Base-by-base conservation (phyloP, 208 protist species). In the Trypanosoma platydactyli region DNA sequence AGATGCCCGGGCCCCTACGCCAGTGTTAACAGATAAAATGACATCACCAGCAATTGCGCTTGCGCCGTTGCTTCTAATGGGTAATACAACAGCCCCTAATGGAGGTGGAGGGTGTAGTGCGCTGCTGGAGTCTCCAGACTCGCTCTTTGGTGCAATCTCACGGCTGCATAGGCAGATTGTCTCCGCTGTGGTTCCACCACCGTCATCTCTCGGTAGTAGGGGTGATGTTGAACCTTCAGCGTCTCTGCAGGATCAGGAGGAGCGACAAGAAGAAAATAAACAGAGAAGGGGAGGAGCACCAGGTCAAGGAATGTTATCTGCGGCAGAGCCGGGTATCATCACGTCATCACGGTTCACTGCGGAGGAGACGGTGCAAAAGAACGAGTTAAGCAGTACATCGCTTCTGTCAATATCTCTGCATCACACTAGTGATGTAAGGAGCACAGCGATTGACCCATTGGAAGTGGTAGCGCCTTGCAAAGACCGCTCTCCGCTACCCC, bases 91-190 rank as follows among this genome's bases (percentile, higher is more conserved):
- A 46, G 38, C 6, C 9, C 24, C 33, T 35, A 40, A 35, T 13
- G 53, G 46, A n/a, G 38, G 18, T 49, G 30, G 49, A 22, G 55
- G 54, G 22, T 58, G 44, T n/a, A n/a, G 16, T 15, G 33, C 69
- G 50, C 38, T 73, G 1, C 46, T 66, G 16, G 59, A 64, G 18
- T 42, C 69, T 5, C 50, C 69, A n/a, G 68, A 71, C 25, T 60
- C 64, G 15, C 45, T 88, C 6, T 67, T 88, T 52, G 64, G 70
- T 49, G 67, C 82, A 16, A 65, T 88, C 40, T 76, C 77, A 13
- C 57, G 68, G 13, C 68, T 74, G 46, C 82, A 82, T 51, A 76
- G 59, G 40, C 60, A 68, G 44, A 68, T 75, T 45, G 64, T 75
- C 15, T 64, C 69, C 57, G 60, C 73, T 38, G 50, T 67, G 69